Evolutionary conservation across 257 asterid species (phyloP), one percentile per base, ranked within the genome.

Genomic region (Scutellaria minor): DNA sequence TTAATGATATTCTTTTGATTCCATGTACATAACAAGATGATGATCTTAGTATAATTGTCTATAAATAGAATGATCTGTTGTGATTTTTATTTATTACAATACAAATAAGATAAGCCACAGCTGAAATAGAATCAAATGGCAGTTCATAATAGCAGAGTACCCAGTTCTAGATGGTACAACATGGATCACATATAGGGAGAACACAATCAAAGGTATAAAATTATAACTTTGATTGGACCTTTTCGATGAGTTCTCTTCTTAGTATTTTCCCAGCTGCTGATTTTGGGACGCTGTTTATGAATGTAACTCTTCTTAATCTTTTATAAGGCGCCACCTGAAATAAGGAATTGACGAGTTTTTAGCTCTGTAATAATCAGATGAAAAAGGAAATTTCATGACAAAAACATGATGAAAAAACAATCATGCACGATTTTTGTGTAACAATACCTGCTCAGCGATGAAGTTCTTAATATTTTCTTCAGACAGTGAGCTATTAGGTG

Each of bases 181-280:
- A 60, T 13, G 40, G 41, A 39, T 1, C 8, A 18, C 14, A 59
- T 59, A 56, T 22, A 45, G 9, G 47, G 14, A 54, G 7, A 42
- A 20, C 44, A 45, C 15, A 37, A 45, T 55, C 13, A 3, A 69
- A 59, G 22, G 27, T 6, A 12, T 40, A 4, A 46, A 37, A 22
- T 70, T 75, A 93, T 41, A 89, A 11, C 64, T 88, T 88, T 12
- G 99, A 77, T 64, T 90, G 81, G 51, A 86, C 97, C 81, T 90
- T 86, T 44, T 82, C 92, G 14, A 90, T 85, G 13, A 95, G 92
- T 73, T 92, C 97, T 75, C 99, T 81, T 75, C 98, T 82, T 24
- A 95, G 89, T 51, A 95, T 88, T 75, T 95, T 95, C 68, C 99
- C 98, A 0, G 99, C 60, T 47, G 92, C 89, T 22, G 97, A 88